A percentile compares a stretch with the other conserved stretches of the same genome.
phyloP scores from a whole-genome alignment of 129 eudicot genomes.

The Gnaphalium uliginosum region DNA sequence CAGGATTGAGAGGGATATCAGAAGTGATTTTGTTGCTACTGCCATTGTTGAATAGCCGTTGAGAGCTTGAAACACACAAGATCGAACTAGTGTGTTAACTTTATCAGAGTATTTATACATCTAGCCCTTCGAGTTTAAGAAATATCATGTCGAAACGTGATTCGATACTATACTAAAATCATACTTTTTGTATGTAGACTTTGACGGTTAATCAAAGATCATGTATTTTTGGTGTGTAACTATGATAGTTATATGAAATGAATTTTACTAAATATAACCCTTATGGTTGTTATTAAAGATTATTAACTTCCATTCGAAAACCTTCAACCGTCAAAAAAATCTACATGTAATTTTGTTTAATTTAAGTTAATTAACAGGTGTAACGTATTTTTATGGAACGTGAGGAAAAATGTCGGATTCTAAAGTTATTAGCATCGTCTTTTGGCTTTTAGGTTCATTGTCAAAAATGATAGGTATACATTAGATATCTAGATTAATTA shows the following conservation, averaged over 20 bases:
- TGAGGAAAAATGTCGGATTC: too few species aligned
- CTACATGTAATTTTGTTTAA: too few species aligned
- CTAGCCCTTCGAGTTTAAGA: slow-evolving; percentile 19
- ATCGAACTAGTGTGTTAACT: slow-evolving; percentile 19
- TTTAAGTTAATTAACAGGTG: too few species aligned
- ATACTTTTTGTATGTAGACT: not conserved
- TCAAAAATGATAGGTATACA: too few species aligned
- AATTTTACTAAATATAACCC: too few species aligned
- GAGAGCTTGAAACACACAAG: slow-evolving; percentile 23
- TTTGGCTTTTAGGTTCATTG: too few species aligned
- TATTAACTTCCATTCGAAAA: not conserved
- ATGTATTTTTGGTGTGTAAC: too few species aligned
- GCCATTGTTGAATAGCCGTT: slow-evolving; percentile 41
- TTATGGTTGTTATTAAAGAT: too few species aligned
- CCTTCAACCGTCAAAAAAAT: too few species aligned
- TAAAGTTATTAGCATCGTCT: too few species aligned
- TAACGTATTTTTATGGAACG: too few species aligned
- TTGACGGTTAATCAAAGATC: not conserved
- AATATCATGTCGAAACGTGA: not conserved
- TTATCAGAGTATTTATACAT: not conserved
- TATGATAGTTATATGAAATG: not conserved
- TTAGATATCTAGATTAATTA: not conserved
- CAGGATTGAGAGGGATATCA: slow-evolving; percentile 42
- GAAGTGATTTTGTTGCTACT: slow-evolving; percentile 24
- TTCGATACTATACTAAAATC: not conserved